Evolutionary conservation across 768 basidiomycete genomes (phyloP).

Genomic region (Calocera cornea): DNA sequence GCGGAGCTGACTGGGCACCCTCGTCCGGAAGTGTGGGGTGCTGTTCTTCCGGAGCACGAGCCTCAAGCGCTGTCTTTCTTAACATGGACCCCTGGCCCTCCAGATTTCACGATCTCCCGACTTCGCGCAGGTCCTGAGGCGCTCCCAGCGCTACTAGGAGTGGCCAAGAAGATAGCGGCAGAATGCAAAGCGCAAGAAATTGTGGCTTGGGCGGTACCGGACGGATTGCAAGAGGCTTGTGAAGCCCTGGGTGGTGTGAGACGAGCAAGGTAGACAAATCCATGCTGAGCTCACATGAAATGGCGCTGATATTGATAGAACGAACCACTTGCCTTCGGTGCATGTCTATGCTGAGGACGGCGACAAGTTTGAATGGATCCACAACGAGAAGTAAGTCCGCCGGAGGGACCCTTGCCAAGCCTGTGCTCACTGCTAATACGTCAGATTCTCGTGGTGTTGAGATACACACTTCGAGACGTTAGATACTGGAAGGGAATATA

Average conservation of each 20-base stretch:
- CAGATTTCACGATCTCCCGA: slow-evolving; percentile 34
- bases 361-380: slow-evolving; percentile 31
- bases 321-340: slow-evolving; percentile 32
- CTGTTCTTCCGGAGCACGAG: slow-evolving; percentile 13
- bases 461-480: too few species aligned
- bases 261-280: neutral
- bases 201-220: slow-evolving; percentile 37
- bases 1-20: neutral
- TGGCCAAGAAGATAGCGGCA: slow-evolving; percentile 27
- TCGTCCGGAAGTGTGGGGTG: slow-evolving; percentile 22
- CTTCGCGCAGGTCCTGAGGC: slow-evolving; percentile 23
- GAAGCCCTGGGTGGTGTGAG: slow-evolving; percentile 24
- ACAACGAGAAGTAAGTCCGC: slow-evolving; percentile 35
- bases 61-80: slow-evolving; percentile 22
- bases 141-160: slow-evolving; percentile 28
- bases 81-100: slow-evolving; percentile 30
- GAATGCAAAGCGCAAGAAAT: slow-evolving; percentile 27
- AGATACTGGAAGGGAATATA: too few species aligned
- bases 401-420: neutral
- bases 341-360: slow-evolving; percentile 38
- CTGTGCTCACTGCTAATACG: neutral
- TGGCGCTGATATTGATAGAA: slow-evolving; percentile 18
- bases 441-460: slow-evolving; percentile 34
- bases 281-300: neutral
- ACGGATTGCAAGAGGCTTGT: slow-evolving; percentile 22